Evolutionary conservation across 805 yeast genomes (phyloP).

Genomic region (Wickerhamiella bombiphila): DNA sequence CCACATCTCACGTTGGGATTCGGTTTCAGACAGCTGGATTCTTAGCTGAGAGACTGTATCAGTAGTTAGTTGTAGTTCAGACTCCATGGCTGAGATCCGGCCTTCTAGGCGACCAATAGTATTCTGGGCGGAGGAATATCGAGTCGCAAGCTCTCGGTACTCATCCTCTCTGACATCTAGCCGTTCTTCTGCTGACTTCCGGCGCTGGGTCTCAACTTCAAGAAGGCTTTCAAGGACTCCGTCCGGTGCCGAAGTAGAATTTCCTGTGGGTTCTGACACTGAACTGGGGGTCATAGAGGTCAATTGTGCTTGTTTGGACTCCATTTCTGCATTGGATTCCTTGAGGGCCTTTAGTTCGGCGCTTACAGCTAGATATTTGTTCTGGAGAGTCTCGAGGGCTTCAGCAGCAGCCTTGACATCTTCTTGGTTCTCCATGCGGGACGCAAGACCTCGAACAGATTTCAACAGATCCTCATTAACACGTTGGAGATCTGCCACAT

Average conservation of each 20-base stretch:
- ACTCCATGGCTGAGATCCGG: not conserved
- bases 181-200: not conserved
- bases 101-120: not conserved
- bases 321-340: not conserved
- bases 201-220: not conserved
- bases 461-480: not conserved
- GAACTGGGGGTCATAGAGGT: not conserved
- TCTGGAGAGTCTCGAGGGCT: not conserved
- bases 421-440: not conserved
- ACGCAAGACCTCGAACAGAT: not conserved
- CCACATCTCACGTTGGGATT: not conserved
- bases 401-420: not conserved
- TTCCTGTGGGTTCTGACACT: not conserved
- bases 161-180: not conserved
- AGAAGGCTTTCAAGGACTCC: not conserved
- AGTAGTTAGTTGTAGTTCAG: not conserved
- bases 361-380: not conserved
- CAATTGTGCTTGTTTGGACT: not conserved
- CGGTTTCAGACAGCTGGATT: not conserved
- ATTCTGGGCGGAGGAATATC: not conserved
- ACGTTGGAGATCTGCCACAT: not conserved
- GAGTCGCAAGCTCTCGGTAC: not conserved
- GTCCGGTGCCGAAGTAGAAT: not conserved
- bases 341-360: constrained; percentile 1
- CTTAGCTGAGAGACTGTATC: not conserved